Evolutionary conservation across 108 stramenopile genomes (phyloP), one percentile per base, ranked within the genome.

Genomic region (Skeletonema grethae): DNA sequence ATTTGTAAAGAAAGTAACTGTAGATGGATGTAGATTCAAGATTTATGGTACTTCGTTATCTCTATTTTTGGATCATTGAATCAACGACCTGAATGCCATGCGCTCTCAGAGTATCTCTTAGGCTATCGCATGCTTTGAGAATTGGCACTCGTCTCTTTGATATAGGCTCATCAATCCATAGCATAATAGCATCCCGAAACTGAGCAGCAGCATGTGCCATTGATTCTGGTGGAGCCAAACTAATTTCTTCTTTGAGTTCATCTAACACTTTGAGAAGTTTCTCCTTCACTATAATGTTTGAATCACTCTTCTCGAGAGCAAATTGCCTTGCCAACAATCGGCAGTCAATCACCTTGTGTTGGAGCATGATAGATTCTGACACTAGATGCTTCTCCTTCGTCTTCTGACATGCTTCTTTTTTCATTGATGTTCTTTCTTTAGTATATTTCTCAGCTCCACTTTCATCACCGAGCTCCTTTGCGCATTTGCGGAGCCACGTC

Each of bases 401-500:
- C 5, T 32, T 57, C 6, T 25, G 48, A 1, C n/a, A 48, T 55
- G 53, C 46, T 3, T 56, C 30, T 55, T 77, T 84, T 45, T 74
- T 80, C 43, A 87, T 60, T 12, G n/a, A 43, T 2, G 71, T 50
- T 61, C 73, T 76, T 69, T 82, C 77, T 53, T 56, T 71, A 65
- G 58, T 70, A 39, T 76, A 63, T 10, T 45, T 24, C 13, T 32
- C 45, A 6, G 73, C 78, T 29, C 65, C 43, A 18, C 60, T 61
- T 15, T 87, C 86, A 29, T 86, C 77, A 20, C 83, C 85, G 34
- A 85, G 38, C 46, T 72, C 77, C 29, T 86, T 84, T 3, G 85
- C 85, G 63, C 88, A 89, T 62, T 89, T 87, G 13, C 68, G 53
- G 13, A 89, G 76, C 88, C 88, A 89, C 0, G 86, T 87, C 24